A percentile compares a stretch with the other conserved stretches of the same genome.
phyloP scores from a whole-genome alignment of 352 stramenopile genomes.

The Aphanomyces stellatus region DNA sequence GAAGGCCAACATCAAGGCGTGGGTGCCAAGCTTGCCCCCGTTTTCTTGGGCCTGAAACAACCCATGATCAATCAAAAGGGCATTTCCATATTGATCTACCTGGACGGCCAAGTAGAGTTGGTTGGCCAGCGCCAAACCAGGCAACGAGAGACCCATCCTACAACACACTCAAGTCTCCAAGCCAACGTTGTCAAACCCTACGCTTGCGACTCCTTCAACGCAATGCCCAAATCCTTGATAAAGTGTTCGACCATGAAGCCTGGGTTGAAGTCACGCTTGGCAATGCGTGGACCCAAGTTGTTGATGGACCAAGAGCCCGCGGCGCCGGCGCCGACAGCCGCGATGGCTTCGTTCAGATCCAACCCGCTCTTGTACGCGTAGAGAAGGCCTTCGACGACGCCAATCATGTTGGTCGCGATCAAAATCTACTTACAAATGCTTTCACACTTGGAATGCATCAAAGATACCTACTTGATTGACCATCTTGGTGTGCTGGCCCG shows the following conservation, averaged over 20 bases:
- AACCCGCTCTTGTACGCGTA: slow-evolving; percentile 84
- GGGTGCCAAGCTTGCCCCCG: slow-evolving; percentile 59
- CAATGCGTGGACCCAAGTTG: slow-evolving; percentile 84
- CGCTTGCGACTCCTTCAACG: slow-evolving; percentile 73
- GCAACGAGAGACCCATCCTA: slow-evolving; percentile 80
- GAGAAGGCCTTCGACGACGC: slow-evolving; percentile 79
- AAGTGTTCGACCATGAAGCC: slow-evolving; percentile 90
- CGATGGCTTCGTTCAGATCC: slow-evolving; percentile 84
- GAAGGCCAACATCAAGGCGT: slow-evolving; percentile 79
- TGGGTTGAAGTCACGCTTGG: slow-evolving; percentile 82
- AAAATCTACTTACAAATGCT: slow-evolving; percentile 30
- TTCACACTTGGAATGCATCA: neutral
- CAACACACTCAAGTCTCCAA: neutral
- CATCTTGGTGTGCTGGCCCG: slow-evolving; percentile 88
- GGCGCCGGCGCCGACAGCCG: slow-evolving; percentile 73
- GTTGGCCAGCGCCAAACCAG: slow-evolving; percentile 78
- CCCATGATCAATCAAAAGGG: neutral
- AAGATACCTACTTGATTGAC: slow-evolving; percentile 69
- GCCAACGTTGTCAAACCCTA: neutral
- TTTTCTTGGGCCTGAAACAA: slow-evolving; percentile 52
- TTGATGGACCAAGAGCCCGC: slow-evolving; percentile 86
- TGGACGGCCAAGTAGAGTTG: slow-evolving; percentile 82
- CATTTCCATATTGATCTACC: slow-evolving; percentile 24
- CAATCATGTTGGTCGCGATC: slow-evolving; percentile 85
- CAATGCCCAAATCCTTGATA: slow-evolving; percentile 87